Evolutionary conservation across 352 stramenopile genomes (phyloP), one percentile per base, ranked within the genome.

Genomic region (Phytopythium vexans): DNA sequence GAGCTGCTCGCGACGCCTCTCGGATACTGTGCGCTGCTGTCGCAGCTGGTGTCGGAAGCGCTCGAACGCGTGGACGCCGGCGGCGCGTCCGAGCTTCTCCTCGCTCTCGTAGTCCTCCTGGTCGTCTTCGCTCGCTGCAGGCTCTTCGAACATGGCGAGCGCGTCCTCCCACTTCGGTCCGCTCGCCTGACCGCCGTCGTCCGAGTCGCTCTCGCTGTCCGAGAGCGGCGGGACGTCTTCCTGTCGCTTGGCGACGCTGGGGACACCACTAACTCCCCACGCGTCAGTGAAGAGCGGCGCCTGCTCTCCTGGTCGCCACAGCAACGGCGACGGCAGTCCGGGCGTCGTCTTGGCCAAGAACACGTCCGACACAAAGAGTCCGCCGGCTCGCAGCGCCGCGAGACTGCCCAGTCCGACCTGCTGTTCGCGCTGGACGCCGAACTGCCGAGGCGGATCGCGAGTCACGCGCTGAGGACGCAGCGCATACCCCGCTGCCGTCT

Each of bases 151-250:
- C 46, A 74, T 67, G 47, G n/a, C 42, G 44, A 60, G 6, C 7
- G 60, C 65, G 58, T 82, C 68, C 21, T 68, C 56, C 63, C 56
- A 80, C 54, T 45, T 64, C 1, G 64, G 59, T 36, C 34, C 49
- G 3, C 3, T 34, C n/a, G 38, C 34, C 1, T 39, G 56, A 4
- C 31, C 40, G 2, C 52, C 40, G 8, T 62, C 46, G 3, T 86
- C 77, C 1, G 84, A 71, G 36, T 92, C 82, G 56, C 79, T 92
- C 38, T 92, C 82, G 46, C 82, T 92, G 52, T 92, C 82, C 4
- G 79, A 90, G 38, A 92, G 66, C 56, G 49, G 68, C 8, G 74
- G 63, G 6, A 92, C 67, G 46, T 83, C 68, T 41, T 74, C 68
- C 0, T 68, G 41, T n/a, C 54, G 9, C 41, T 49, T 37, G 15